These are phyloP conservation scores for Trichoderma lentiforme DNA, from an alignment of 2,329 filamentous ascomycete species.

Conservation along the genomic window DNA sequence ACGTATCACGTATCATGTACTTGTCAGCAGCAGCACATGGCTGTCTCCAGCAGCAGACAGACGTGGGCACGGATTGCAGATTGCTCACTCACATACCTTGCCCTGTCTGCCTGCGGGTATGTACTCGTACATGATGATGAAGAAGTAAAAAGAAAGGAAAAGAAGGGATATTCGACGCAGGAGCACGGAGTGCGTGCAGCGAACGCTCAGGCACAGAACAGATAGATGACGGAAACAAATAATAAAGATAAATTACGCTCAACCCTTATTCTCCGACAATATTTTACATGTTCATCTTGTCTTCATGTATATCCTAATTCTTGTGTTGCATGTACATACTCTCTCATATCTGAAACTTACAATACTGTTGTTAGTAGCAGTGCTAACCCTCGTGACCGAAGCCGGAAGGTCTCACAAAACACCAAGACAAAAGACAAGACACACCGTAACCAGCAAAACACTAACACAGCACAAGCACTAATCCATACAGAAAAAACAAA, in stretches of 20 bases:
- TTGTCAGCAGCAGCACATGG: neutral
- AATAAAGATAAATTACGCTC: neutral
- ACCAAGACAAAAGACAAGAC: neutral
- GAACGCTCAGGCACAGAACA: neutral
- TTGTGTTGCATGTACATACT: neutral
- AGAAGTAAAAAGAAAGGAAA: neutral
- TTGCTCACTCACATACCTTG: neutral
- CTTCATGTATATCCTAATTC: neutral
- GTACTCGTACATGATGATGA: neutral
- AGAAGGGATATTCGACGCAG: neutral
- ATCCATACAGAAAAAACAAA: neutral
- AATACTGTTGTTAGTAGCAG: neutral
- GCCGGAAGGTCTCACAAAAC: neutral
- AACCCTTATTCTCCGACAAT: neutral
- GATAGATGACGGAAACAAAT: neutral
- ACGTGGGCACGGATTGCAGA: neutral
- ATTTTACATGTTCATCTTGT: neutral
- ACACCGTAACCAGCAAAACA: neutral
- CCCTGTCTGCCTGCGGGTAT: neutral
- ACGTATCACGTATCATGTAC: neutral
- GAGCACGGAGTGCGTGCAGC: slow-evolving; percentile 1
- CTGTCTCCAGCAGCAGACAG: neutral
- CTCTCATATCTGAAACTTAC: neutral
- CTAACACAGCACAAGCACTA: neutral
- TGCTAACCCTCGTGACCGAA: neutral